Conservation (phyloP, 345 rosid species). For the Physaria fendleri region DNA sequence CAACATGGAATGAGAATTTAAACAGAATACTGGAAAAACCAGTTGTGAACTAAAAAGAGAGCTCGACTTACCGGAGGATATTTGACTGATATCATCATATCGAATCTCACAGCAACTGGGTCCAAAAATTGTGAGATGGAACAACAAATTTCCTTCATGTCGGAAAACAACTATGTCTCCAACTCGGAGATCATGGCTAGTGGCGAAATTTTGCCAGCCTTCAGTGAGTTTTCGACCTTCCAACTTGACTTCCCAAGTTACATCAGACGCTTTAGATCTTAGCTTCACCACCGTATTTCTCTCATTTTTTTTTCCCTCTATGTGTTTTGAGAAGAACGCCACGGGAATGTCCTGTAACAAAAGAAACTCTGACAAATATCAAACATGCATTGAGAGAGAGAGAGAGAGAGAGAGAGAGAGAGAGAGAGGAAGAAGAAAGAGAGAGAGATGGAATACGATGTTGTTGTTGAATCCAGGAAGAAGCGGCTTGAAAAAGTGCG, state of each 20-base stretch:
- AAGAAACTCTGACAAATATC: background rate
- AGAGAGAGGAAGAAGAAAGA: too few relatives aligned
- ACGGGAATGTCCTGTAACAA: slow-evolving; percentile 12
- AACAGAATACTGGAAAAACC: too few relatives aligned
- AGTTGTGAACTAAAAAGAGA: too few relatives aligned
- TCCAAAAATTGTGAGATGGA: slow-evolving; percentile 15
- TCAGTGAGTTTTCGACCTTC: slow-evolving; percentile 10
- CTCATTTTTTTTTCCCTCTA: background rate
- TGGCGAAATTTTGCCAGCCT: slow-evolving; percentile 20
- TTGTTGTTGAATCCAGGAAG: background rate
- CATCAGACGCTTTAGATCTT: background rate
- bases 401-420: background rate
- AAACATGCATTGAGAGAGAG: background rate
- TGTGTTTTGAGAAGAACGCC: background rate
- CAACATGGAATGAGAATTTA: too few relatives aligned
- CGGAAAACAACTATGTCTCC: slow-evolving; percentile 20
- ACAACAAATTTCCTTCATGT: background rate
- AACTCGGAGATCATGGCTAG: background rate
- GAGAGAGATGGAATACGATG: background rate
- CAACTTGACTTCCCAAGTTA: slow-evolving; percentile 5
- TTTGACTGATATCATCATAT: background rate
- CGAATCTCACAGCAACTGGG: slow-evolving; percentile 18
- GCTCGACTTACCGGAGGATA: slow-evolving; percentile 7
- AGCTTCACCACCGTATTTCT: background rate
- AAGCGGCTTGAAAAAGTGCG: slow-evolving; percentile 12